These are phyloP conservation scores for Hirsutella rhossiliensis DNA, from an alignment of 2,329 filamentous ascomycete genomes.

Conservation along the genomic window DNA sequence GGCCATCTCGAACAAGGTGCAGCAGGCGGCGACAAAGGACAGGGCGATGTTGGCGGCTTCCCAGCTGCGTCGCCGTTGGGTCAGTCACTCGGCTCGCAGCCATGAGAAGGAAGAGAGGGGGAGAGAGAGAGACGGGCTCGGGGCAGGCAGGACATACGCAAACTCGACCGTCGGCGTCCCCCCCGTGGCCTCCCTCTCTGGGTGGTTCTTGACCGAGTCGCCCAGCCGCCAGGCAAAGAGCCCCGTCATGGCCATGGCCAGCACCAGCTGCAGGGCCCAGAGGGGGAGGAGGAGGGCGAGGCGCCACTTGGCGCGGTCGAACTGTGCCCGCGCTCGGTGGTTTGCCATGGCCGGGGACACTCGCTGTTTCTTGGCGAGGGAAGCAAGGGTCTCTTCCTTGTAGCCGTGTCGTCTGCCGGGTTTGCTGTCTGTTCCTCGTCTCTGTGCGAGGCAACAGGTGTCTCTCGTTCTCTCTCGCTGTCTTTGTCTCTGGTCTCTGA, in stretches of 20 bases:
- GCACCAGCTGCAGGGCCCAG: constrained; percentile 35
- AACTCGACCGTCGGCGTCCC: constrained; percentile 32
- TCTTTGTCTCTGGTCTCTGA: no score
- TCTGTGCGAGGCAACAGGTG: no score
- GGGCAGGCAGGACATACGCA: constrained; percentile 28
- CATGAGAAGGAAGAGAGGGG: neutral
- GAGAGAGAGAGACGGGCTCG: no score
- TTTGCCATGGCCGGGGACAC: constrained; percentile 17
- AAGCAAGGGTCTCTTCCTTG: neutral
- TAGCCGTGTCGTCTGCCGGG: neutral
- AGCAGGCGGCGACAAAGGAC: constrained; percentile 31
- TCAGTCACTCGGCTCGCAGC: neutral
- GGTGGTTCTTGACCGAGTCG: constrained; percentile 29
- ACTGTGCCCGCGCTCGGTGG: constrained; percentile 39
- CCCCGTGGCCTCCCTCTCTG: constrained; percentile 26
- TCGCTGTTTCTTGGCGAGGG: neutral
- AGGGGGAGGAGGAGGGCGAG: constrained; percentile 32
- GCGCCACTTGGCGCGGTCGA: constrained; percentile 39
- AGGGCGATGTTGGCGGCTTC: constrained; percentile 39
- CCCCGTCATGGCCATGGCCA: constrained; percentile 34
- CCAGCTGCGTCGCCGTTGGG: constrained; percentile 29
- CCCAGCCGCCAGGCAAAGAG: constrained; percentile 42
- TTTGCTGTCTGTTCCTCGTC: neutral
- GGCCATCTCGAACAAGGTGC: constrained; percentile 34
- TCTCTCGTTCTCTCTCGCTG: no score